These are phyloP conservation scores for Monilinia laxa DNA, from an alignment of 2,329 filamentous ascomycete species.

Conservation along the genomic window DNA sequence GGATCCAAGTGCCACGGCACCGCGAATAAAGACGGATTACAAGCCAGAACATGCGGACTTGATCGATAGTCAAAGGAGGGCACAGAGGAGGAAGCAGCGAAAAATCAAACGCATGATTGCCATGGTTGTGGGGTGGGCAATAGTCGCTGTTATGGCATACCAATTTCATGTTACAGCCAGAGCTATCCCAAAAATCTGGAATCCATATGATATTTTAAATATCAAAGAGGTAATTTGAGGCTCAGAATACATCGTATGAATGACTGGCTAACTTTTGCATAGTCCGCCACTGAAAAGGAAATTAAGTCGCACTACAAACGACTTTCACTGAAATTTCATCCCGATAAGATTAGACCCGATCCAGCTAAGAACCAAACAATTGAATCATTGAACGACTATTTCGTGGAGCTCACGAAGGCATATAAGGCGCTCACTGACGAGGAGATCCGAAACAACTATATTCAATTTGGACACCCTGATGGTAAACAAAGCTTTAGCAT, in stretches of 20 bases:
- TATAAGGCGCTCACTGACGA: slow-evolving; percentile 98
- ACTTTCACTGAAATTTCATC: slow-evolving; percentile 83
- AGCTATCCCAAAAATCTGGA: slow-evolving; percentile 78
- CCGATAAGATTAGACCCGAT: slow-evolving; percentile 87
- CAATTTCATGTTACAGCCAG: slow-evolving; percentile 78
- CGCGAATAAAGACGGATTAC: slow-evolving; percentile 79
- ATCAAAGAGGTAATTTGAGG: slow-evolving; percentile 65
- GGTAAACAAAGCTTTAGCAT: slow-evolving; percentile 98
- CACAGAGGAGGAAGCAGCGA: slow-evolving; percentile 86
- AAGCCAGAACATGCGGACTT: slow-evolving; percentile 79
- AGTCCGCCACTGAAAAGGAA: slow-evolving; percentile 81
- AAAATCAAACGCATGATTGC: slow-evolving; percentile 80
- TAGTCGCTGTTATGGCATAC: slow-evolving; percentile 90
- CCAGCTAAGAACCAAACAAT: slow-evolving; percentile 83
- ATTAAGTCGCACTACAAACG: slow-evolving; percentile 91
- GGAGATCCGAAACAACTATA: slow-evolving; percentile 93
- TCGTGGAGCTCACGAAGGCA: slow-evolving; percentile 94
- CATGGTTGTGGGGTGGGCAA: slow-evolving; percentile 72
- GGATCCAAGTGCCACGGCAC: slow-evolving; percentile 75
- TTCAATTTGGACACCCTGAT: slow-evolving; percentile 93
- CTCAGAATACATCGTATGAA: neutral
- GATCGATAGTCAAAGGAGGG: slow-evolving; percentile 77
- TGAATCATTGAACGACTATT: slow-evolving; percentile 80
- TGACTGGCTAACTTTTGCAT: slow-evolving; percentile 32
- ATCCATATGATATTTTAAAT: slow-evolving; percentile 92